Conservation (phyloP, 202 grass and related monocot species). For the Saccharum hybrid region DNA sequence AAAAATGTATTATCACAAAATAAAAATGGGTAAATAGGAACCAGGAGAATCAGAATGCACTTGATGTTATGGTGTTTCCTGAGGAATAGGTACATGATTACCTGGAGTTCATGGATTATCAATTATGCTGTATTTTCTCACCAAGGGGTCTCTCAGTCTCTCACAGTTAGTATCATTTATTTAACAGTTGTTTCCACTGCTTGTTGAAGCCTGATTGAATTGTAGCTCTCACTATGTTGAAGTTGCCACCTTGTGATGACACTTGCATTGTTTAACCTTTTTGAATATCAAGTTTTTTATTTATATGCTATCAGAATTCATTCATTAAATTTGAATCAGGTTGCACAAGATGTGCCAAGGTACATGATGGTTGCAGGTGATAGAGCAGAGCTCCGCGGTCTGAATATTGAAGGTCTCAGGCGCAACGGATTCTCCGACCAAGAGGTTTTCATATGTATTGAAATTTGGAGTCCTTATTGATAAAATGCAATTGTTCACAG, state of each 20-base stretch:
- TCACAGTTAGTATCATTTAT: not conserved
- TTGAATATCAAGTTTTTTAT: conserved; percentile 17
- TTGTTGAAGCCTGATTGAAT: conserved; percentile 8
- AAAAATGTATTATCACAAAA: conserved; percentile 1
- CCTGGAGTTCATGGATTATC: not conserved
- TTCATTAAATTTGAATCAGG: conserved; percentile 51
- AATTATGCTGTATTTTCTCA: conserved; percentile 15
- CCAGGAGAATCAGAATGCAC: not conserved
- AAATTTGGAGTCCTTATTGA: conserved; percentile 4
- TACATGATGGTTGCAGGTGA: conserved; percentile 90
- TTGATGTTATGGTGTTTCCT: conserved; percentile 3
- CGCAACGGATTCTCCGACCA: conserved; percentile 67
- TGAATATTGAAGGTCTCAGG: conserved; percentile 89
- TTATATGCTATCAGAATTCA: not conserved
- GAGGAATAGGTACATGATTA: conserved; percentile 32
- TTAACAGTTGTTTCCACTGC: conserved; percentile 29
- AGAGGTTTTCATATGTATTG: conserved; percentile 60
- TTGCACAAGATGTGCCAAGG: conserved; percentile 93
- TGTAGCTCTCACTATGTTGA: not conserved
- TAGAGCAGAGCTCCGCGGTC: conserved; percentile 86
- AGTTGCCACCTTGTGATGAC: not conserved
- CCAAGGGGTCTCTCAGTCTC: not conserved
- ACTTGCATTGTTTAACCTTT: conserved; percentile 5
- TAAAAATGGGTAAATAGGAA: conserved; percentile 22
- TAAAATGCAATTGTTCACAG: not conserved